Evolutionary conservation across 306 rosid species (phyloP).

Genomic region (Neltuma alba): DNA sequence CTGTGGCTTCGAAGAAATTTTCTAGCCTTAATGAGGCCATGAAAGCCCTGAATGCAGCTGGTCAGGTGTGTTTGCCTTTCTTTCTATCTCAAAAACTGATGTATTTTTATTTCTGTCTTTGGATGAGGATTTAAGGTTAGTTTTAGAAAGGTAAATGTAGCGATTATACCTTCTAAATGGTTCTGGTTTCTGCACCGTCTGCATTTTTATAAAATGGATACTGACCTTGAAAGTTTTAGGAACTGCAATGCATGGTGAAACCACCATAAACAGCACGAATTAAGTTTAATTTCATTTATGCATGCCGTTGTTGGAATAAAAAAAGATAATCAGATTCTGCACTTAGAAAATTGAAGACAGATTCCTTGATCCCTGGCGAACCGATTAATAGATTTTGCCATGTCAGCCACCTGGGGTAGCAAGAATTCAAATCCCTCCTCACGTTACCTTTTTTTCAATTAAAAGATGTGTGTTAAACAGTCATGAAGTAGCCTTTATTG

Average conservation of each 20-base stretch:
- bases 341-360: slow-evolving; percentile 11
- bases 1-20: slow-evolving; percentile 82
- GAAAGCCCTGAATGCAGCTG: slow-evolving; percentile 88
- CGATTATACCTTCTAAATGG: slow-evolving; percentile 23
- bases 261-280: neutral
- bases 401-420: neutral
- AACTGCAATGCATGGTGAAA: slow-evolving; percentile 5
- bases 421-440: neutral
- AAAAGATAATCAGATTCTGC: slow-evolving; percentile 8
- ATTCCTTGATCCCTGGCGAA: neutral
- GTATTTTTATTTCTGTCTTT: slow-evolving; percentile 7
- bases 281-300: slow-evolving; percentile 2
- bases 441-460: too few relatives aligned
- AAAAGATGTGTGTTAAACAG: neutral
- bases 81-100: slow-evolving; percentile 2
- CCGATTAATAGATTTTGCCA: neutral
- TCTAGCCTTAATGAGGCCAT: slow-evolving; percentile 75
- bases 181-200: neutral
- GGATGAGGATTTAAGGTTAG: slow-evolving; percentile 28
- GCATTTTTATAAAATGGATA: slow-evolving; percentile 13
- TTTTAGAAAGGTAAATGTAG: slow-evolving; percentile 17
- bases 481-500: slow-evolving; percentile 2
- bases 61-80: slow-evolving; percentile 66
- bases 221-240: slow-evolving; percentile 19
- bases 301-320: neutral